Evolutionary conservation across 1,284 basidiomycete species (phyloP).

Genomic region (Fomitopsis palustris): DNA sequence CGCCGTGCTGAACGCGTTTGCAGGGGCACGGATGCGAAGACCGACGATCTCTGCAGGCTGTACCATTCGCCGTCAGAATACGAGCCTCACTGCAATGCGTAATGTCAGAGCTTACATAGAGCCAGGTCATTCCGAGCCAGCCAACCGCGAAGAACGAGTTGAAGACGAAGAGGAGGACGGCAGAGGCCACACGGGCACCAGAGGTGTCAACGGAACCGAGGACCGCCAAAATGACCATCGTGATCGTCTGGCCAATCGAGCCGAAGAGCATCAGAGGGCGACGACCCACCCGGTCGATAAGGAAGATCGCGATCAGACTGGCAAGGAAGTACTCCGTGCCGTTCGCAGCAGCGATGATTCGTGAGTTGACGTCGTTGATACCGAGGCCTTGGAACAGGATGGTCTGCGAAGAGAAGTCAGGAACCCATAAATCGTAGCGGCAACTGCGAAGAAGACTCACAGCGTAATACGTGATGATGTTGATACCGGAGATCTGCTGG

Average conservation of each 20-base stretch:
- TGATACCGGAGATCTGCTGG: constrained; percentile 67
- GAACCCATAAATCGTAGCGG: constrained; percentile 7
- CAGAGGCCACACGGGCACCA: constrained; percentile 48
- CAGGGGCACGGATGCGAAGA: constrained; percentile 59
- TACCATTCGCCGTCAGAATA: constrained; percentile 2
- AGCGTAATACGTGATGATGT: constrained; percentile 64
- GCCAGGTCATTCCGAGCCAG: constrained; percentile 73
- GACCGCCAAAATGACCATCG: constrained; percentile 57
- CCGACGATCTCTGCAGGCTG: constrained; percentile 67
- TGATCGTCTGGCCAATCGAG: constrained; percentile 60
- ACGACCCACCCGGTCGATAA: constrained; percentile 63
- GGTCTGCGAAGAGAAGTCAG: constrained; percentile 35
- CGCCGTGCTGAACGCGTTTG: constrained; percentile 65
- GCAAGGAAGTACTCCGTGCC: constrained; percentile 69
- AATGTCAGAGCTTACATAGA: constrained; percentile 48
- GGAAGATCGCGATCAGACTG: constrained; percentile 51
- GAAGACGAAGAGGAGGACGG: constrained; percentile 64
- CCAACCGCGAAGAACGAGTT: constrained; percentile 72
- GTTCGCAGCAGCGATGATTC: constrained; percentile 67
- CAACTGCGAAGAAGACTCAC: constrained; percentile 17
- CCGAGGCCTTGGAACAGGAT: constrained; percentile 58
- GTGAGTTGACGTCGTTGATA: constrained; percentile 55
- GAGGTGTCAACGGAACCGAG: constrained; percentile 47
- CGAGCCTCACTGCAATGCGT: background rate
- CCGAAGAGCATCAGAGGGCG: constrained; percentile 69